Conservation (phyloP, 2,329 filamentous ascomycete genomes). For the Xylaria sp. region DNA sequence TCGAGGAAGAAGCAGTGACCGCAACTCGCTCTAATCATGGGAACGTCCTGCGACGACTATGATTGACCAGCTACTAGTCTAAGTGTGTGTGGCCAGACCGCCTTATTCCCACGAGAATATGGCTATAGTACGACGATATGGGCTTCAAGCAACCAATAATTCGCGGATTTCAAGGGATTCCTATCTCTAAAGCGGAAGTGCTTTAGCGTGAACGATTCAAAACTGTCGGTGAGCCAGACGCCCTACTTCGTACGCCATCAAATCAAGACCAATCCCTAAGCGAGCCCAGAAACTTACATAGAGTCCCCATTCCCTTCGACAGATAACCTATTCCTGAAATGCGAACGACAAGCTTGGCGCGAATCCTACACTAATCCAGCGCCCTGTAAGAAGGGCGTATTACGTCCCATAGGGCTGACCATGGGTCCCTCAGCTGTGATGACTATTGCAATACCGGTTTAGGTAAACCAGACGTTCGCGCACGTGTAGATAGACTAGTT, state of each 20-base stretch:
- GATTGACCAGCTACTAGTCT: background rate
- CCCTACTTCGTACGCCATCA: conserved; percentile 19
- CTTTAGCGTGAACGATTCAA: background rate
- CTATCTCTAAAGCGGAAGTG: background rate
- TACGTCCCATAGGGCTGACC: conserved; percentile 27
- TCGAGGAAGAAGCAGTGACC: background rate
- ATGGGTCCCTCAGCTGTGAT: conserved; percentile 18
- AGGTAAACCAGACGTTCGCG: background rate
- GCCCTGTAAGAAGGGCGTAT: background rate
- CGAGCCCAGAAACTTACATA: background rate
- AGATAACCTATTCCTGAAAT: background rate
- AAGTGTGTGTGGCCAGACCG: background rate
- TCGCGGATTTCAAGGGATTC: background rate
- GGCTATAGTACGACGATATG: background rate
- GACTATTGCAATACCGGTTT: conserved; percentile 11
- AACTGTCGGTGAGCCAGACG: background rate
- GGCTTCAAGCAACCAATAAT: background rate
- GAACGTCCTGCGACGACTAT: background rate
- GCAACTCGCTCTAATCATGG: background rate
- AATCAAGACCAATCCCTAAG: conserved; percentile 10
- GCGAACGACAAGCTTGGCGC: conserved; percentile 25
- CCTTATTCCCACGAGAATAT: background rate
- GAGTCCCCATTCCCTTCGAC: background rate
- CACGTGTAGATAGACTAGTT: background rate
- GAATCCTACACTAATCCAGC: conserved; percentile 17